These are phyloP conservation scores for Closterium sp. DNA, from an alignment of 139 green algal species.

Conservation along the genomic window DNA sequence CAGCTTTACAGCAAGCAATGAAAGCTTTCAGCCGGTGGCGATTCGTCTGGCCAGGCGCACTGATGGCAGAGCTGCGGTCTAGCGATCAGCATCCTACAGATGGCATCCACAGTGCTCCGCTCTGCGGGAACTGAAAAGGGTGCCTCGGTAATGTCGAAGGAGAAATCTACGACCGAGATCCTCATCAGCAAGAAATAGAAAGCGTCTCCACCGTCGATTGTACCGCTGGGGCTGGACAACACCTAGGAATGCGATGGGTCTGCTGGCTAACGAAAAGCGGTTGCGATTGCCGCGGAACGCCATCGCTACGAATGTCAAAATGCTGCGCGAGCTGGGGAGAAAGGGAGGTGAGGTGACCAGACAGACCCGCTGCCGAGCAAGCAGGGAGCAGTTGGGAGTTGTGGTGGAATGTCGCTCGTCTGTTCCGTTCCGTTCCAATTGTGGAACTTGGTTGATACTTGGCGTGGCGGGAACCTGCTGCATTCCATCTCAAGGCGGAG, in stretches of 20 bases:
- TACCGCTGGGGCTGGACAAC: not conserved
- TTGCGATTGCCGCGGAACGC: not conserved
- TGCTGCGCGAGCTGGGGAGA: too few species aligned
- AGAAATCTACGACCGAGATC: not conserved
- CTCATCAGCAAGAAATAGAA: not conserved
- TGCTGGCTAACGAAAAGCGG: not conserved
- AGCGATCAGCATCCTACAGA: not conserved
- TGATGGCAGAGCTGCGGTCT: not conserved
- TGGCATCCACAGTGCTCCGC: not conserved
- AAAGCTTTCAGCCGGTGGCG: not conserved
- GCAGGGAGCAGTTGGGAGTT: too few species aligned
- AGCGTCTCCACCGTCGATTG: not conserved
- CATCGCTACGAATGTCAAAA: too few species aligned
- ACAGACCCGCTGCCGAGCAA: too few species aligned
- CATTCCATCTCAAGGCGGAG: too few species aligned
- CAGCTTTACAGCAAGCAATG: not conserved
- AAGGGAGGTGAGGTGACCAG: too few species aligned
- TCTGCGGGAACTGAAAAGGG: not conserved
- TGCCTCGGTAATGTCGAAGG: not conserved
- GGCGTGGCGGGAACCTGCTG: too few species aligned
- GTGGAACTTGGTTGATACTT: too few species aligned
- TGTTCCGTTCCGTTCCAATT: too few species aligned
- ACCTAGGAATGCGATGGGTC: not conserved
- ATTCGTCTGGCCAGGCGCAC: not conserved
- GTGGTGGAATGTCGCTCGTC: too few species aligned